phyloP scores from a whole-genome alignment of 2,329 filamentous ascomycete genomes.

The Ceratocystiopsis brevicomis region DNA sequence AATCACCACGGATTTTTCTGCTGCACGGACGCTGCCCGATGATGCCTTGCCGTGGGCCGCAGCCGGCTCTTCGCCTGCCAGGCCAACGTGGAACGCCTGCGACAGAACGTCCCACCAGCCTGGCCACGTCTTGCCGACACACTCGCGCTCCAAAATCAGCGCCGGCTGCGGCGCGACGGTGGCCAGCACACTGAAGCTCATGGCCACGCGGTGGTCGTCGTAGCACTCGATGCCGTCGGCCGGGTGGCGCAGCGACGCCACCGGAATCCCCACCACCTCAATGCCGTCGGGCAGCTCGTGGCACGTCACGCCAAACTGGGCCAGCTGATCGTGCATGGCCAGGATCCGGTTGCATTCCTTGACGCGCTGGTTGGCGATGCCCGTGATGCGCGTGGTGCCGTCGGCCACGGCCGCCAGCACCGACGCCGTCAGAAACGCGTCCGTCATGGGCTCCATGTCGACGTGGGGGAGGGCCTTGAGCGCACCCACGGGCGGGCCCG shows the following conservation, averaged over 20 bases:
- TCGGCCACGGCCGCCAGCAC: conserved; percentile 78
- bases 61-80: conserved; percentile 53
- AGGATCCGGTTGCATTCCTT: conserved; percentile 96
- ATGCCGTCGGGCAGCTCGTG: conserved; percentile 91
- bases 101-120: conserved; percentile 92
- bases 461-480: conserved; percentile 63
- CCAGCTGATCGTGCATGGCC: conserved; percentile 87
- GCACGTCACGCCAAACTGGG: conserved; percentile 79
- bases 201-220: conserved; percentile 92
- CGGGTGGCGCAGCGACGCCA: conserved; percentile 31
- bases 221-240: conserved; percentile 69
- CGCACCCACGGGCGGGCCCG: conserved; percentile 56
- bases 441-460: conserved; percentile 99
- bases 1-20: conserved; percentile 62
- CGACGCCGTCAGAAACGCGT: conserved; percentile 89
- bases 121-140: conserved; percentile 93
- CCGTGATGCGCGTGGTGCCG: conserved; percentile 69
- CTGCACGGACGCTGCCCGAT: conserved; percentile 6
- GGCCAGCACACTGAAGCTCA: conserved; percentile 90
- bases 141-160: conserved; percentile 74
- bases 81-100: conserved; percentile 52
- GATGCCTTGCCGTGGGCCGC: conserved; percentile 8
- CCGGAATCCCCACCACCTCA: conserved; percentile 39
- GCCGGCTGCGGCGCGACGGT: conserved; percentile 51
- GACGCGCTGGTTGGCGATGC: conserved; percentile 92